A percentile compares a stretch with the other conserved stretches of the same genome.
Evolutionary conservation across 768 basidiomycete genomes (phyloP).

Genomic region (Hortiboletus flavorubellus): DNA sequence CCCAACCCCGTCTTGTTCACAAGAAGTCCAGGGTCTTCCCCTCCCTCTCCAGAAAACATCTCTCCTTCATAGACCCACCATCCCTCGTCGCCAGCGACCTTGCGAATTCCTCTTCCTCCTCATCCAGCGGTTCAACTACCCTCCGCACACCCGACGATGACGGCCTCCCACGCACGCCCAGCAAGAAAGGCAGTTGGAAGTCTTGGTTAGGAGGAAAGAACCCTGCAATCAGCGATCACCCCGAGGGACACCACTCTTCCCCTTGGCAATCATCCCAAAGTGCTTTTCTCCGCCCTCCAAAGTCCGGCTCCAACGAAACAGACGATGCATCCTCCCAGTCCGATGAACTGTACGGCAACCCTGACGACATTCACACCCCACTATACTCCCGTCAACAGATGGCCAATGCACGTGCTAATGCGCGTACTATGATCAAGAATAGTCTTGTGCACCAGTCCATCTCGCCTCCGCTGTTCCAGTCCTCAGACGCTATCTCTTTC

Average conservation of each 20-base stretch:
- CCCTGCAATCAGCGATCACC: constrained; percentile 24
- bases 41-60: constrained; percentile 30
- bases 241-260: constrained; percentile 23
- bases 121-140: constrained; percentile 49
- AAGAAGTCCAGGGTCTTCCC: constrained; percentile 24
- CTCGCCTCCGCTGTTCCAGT: constrained; percentile 49
- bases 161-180: constrained; percentile 31
- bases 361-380: constrained; percentile 15
- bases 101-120: constrained; percentile 57
- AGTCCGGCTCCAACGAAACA: constrained; percentile 21
- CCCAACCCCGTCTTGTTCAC: constrained; percentile 12
- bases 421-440: constrained; percentile 45
- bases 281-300: constrained; percentile 18
- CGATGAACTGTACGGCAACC: constrained; percentile 32
- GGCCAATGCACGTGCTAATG: constrained; percentile 35
- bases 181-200: constrained; percentile 51
- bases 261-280: constrained; percentile 32
- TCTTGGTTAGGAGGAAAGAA: constrained; percentile 50
- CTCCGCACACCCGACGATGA: constrained; percentile 64
- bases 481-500: constrained; percentile 37
- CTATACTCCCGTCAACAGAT: constrained; percentile 25
- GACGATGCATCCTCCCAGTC: constrained; percentile 39
- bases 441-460: constrained; percentile 39
- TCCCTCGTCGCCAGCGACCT: constrained; percentile 32
- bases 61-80: constrained; percentile 12